Percentiles rank a stretch among this genome's conserved stretches.
phyloP scores from a whole-genome alignment of 345 rosid species.

The Turnera subulata region DNA sequence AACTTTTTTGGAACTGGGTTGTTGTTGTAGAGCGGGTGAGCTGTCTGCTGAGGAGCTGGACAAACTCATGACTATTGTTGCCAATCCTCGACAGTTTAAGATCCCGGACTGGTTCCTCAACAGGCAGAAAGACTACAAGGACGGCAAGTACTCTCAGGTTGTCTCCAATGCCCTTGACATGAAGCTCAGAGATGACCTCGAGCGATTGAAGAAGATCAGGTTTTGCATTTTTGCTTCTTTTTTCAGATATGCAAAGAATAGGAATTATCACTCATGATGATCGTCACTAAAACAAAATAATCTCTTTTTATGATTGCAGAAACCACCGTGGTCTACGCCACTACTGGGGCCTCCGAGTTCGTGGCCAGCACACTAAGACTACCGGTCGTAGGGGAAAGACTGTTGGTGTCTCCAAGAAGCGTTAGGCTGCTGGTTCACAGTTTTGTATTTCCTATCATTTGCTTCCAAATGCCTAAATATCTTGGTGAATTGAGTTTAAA shows the following conservation, averaged over 20 bases:
- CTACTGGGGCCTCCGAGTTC: conserved; percentile 98
- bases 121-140: conserved; percentile 35
- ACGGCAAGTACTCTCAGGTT: conserved; percentile 33
- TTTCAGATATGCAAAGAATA: too few relatives aligned
- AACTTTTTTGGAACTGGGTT: neutral
- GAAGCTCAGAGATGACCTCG: conserved; percentile 39
- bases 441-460: too few relatives aligned
- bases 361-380: conserved; percentile 98
- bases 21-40: conserved; percentile 27
- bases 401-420: conserved; percentile 97
- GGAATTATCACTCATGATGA: too few relatives aligned
- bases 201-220: conserved; percentile 38
- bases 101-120: conserved; percentile 36
- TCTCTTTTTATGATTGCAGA: conserved; percentile 28
- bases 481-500: too few relatives aligned
- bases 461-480: too few relatives aligned
- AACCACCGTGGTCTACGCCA: conserved; percentile 97
- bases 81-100: conserved; percentile 37
- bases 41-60: conserved; percentile 30
- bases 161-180: conserved; percentile 38
- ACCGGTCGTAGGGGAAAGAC: conserved; percentile 97
- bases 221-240: neutral
- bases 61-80: conserved; percentile 33
- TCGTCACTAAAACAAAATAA: too few relatives aligned
- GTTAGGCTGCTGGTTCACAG: conserved; percentile 20